Base-by-base conservation (phyloP, 495 filamentous ascomycete genomes). In the Oidiodendron maius region DNA sequence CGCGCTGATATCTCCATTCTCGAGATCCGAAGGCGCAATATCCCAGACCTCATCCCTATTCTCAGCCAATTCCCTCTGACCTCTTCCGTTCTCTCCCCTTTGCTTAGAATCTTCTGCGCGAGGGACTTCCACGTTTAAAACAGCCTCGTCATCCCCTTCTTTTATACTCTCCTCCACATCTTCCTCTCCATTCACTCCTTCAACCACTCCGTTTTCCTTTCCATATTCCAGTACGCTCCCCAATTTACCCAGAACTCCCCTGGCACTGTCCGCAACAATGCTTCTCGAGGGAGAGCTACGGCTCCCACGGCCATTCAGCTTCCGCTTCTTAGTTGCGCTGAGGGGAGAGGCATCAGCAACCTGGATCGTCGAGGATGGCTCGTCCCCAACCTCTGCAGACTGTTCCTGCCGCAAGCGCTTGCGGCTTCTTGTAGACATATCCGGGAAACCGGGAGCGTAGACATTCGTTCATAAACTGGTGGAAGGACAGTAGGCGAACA, bases 251-350 rank as follows among this genome's bases (percentile, higher is more conserved):
- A 32, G 25, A 16, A 44, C 15, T 15, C n/a, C n/a, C 28, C 8
- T 36, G 36, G 20, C 6, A 41, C 46, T 15, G 20, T 17, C 12
- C 24, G n/a, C n/a, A n/a, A n/a, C n/a, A n/a, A n/a, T n/a, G n/a
- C n/a, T n/a, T n/a, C n/a, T n/a, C n/a, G n/a, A n/a, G 5, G 26
- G 11, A n/a, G 46, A 25, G 4, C 34, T 34, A 1, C 51, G 28
- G n/a, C 48, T 51, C 10, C 28, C 44, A 40, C 41, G 15, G 1
- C 22, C 32, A 30, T 48, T 52, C 23, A 51, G 20, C 32, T 55
- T 60, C 25, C 54, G 40, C 39, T 43, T 45, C 38, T 60, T 60
- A 18, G 24, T 17, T 17, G 41, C 38, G 8, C 15, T 18, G 3
- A 40, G 17, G 3, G 38, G 38, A 5, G 38, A 16, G 4, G 17